Conservation (phyloP, 2,329 filamentous ascomycete genomes). For the Neonectria ditissima region DNA sequence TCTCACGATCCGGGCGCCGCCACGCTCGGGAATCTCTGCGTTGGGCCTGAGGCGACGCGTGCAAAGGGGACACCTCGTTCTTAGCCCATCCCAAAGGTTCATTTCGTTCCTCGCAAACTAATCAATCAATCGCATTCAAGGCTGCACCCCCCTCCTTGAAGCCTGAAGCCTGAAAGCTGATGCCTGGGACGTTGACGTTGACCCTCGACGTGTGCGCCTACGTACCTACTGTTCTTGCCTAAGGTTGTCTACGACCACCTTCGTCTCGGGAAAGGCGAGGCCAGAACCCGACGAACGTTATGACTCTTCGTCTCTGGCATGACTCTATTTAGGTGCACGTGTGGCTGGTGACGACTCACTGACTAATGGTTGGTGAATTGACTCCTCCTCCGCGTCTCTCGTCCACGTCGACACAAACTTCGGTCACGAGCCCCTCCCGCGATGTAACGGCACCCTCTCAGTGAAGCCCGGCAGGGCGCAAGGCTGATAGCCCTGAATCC, state of each 20-base stretch:
- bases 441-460: slow-evolving; percentile 15
- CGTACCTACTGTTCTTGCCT: slow-evolving; percentile 37
- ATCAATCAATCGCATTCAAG: not conserved
- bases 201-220: slow-evolving; percentile 40
- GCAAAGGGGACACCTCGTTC: slow-evolving; percentile 10
- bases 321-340: slow-evolving; percentile 7
- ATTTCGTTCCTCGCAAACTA: not conserved
- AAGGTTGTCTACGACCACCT: not conserved
- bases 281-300: not conserved
- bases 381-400: slow-evolving; percentile 12
- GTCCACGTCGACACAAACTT: not conserved
- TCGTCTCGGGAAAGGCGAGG: slow-evolving; percentile 18
- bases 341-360: not conserved
- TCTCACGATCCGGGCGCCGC: slow-evolving; percentile 17
- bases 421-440: not conserved
- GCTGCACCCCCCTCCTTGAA: slow-evolving; percentile 3
- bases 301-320: slow-evolving; percentile 8
- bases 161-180: slow-evolving; percentile 1
- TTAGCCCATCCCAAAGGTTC: slow-evolving; percentile 2
- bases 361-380: slow-evolving; percentile 7
- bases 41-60: slow-evolving; percentile 14
- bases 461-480: not conserved
- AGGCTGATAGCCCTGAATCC: slow-evolving; percentile 1
- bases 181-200: slow-evolving; percentile 39
- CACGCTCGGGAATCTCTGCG: slow-evolving; percentile 12